These are phyloP conservation scores for Hibiscus tridactylites DNA, from an alignment of 345 rosid genomes.

Conservation along the genomic window DNA sequence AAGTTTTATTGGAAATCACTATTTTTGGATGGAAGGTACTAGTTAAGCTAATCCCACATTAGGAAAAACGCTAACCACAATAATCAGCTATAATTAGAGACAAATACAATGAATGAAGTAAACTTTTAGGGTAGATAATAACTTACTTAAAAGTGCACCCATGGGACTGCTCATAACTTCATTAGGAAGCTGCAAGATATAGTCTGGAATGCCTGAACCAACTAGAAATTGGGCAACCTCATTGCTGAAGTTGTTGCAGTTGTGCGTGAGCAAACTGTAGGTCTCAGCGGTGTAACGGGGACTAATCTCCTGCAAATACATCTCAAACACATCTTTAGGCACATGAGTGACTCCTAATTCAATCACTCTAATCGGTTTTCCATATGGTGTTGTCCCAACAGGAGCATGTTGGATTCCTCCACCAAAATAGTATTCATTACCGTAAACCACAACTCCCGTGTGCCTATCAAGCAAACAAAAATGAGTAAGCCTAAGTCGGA, in stretches of 20 bases:
- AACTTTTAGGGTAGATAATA: neutral
- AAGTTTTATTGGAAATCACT: neutral
- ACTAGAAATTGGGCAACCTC: conserved; percentile 92
- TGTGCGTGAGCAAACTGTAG: conserved; percentile 73
- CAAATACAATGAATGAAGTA: neutral
- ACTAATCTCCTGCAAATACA: conserved; percentile 73
- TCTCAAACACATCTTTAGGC: conserved; percentile 83
- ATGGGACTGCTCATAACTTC: conserved; percentile 91
- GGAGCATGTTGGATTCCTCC: conserved; percentile 73
- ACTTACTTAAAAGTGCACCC: conserved; percentile 85
- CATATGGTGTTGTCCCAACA: conserved; percentile 72
- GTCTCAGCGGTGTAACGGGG: conserved; percentile 83
- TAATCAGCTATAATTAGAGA: neutral
- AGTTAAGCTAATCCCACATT: neutral
- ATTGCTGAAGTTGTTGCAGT: conserved; percentile 88
- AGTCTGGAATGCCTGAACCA: conserved; percentile 69
- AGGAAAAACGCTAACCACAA: too few species aligned
- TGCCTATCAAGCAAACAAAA: conserved; percentile 47
- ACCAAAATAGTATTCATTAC: conserved; percentile 77
- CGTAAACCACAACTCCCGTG: conserved; percentile 81
- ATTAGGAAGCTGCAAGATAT: conserved; percentile 76
- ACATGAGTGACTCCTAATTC: conserved; percentile 79
- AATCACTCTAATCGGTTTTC: conserved; percentile 54
- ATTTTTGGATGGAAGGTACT: neutral
- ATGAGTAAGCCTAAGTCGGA: neutral